Base-by-base conservation (phyloP, 2,329 filamentous ascomycete species). In the Rutstroemia sp. region DNA sequence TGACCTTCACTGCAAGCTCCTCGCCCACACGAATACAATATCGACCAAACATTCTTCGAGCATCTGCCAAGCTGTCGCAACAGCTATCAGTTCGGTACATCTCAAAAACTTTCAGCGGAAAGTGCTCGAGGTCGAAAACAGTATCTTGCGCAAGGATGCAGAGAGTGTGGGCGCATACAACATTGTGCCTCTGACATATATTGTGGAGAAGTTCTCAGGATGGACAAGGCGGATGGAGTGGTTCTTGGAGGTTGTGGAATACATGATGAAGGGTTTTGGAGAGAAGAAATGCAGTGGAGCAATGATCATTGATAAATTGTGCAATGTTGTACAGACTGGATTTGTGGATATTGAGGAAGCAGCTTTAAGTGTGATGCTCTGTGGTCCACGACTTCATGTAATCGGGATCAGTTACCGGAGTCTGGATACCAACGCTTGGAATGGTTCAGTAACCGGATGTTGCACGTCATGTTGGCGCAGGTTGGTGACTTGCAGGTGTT, bases 171-270 rank as follows among this genome's bases (percentile, higher is more conserved):
- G 92, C 45, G 92, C 89, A 1, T 96, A 96, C 70, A 87, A 92
- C 60, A 95, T 96, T 60, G 92, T 97, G 21, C 92, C 94, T 2
- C 73, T 99, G 64, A 95, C 94, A 50, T 86, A 86, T 1, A 80
- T 97, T 19, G 84, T 95, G 27, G 81, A 80, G 5, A 87, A 94
- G 66, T 96, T 97, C 66, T 84, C 87, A n/a, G 86, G 82, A 45
- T 97, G 92, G 92, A 87, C 81, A 48, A 81, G 89, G 64, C 78
- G 85, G 38, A 81, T 97, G 76, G 86, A 92, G 65, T 97, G 92
- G 90, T 78, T 96, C 21, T 89, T 87, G 84, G 78, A 83, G 34
- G 73, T 92, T 48, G 80, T 82, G 37, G 78, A 81, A 63, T 89
- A 88, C 63, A 88, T 96, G 70, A 72, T 82, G 52, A 63, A 68